Percentiles rank a stretch among this genome's conserved stretches.
Evolutionary conservation across 768 basidiomycete genomes (phyloP).

Genomic region (Tulasnella calospora): DNA sequence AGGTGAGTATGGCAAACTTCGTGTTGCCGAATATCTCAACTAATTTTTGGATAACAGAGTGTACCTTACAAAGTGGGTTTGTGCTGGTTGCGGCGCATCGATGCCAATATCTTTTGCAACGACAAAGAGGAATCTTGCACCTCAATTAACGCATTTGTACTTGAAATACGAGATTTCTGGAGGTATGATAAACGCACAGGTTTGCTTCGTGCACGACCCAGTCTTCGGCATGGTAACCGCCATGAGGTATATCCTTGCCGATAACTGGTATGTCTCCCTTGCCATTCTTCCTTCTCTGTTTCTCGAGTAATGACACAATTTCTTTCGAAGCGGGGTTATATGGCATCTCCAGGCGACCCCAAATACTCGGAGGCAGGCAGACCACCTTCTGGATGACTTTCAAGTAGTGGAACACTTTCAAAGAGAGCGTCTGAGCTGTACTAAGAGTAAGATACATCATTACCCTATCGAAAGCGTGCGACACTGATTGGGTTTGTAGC

Average conservation of each 20-base stretch:
- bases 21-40: neutral
- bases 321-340: slow-evolving; percentile 5
- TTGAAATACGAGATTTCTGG: neutral
- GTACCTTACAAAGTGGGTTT: slow-evolving; percentile 74
- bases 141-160: neutral
- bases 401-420: slow-evolving; percentile 15
- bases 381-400: slow-evolving; percentile 7
- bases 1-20: slow-evolving; percentile 44
- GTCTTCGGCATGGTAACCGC: neutral
- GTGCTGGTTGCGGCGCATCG: slow-evolving; percentile 53
- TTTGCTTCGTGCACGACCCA: neutral
- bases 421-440: neutral
- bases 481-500: neutral
- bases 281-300: neutral
- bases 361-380: neutral
- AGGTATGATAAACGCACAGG: neutral
- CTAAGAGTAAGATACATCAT: neutral
- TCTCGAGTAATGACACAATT: neutral
- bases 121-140: neutral
- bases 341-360: slow-evolving; percentile 15
- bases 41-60: slow-evolving; percentile 42
- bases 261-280: slow-evolving; percentile 11
- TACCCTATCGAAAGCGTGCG: neutral
- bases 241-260: slow-evolving; percentile 4
- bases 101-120: neutral